Percentiles rank a stretch among this genome's conserved stretches.
Conservation (phyloP, 257 asterid genomes). For the Penstemon newberryi region DNA sequence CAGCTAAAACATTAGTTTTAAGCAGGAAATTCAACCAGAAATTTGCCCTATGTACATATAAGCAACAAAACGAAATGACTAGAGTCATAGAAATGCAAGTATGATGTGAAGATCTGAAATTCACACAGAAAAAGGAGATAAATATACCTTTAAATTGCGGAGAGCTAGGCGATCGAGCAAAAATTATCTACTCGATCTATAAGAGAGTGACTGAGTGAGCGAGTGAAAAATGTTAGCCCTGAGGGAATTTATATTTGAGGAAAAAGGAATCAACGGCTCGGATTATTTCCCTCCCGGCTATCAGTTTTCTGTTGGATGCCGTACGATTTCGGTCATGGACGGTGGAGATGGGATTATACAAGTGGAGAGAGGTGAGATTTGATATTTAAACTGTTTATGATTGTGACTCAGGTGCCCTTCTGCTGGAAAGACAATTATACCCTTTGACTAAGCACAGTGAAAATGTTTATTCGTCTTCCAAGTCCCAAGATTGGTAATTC, state of each 20-base stretch:
- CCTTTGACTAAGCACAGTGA: slow-evolving; percentile 28
- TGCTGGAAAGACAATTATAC: slow-evolving; percentile 15
- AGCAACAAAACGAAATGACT: neutral
- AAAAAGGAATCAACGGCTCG: slow-evolving; percentile 39
- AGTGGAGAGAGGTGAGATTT: slow-evolving; percentile 22
- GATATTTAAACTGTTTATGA: slow-evolving; percentile 27
- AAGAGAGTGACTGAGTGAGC: slow-evolving; percentile 22
- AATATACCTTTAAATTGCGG: neutral
- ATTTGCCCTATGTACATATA: neutral
- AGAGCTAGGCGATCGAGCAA: slow-evolving; percentile 24
- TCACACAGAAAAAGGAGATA: neutral
- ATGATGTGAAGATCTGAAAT: neutral
- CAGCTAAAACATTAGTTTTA: too few species aligned
- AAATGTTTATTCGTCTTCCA: neutral
- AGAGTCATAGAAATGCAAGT: neutral
- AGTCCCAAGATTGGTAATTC: too few species aligned
- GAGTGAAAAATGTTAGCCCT: slow-evolving; percentile 28
- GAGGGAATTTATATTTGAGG: slow-evolving; percentile 41
- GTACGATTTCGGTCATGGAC: slow-evolving; percentile 33
- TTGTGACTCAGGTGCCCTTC: slow-evolving; percentile 36
- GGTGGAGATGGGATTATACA: slow-evolving; percentile 33
- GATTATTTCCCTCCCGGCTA: slow-evolving; percentile 56
- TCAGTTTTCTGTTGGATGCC: slow-evolving; percentile 19
- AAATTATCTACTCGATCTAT: slow-evolving; percentile 28
- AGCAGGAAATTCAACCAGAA: neutral